Evolutionary conservation across 257 asterid genomes (phyloP).

Genomic region (Lithospermum erythrorhizon): DNA sequence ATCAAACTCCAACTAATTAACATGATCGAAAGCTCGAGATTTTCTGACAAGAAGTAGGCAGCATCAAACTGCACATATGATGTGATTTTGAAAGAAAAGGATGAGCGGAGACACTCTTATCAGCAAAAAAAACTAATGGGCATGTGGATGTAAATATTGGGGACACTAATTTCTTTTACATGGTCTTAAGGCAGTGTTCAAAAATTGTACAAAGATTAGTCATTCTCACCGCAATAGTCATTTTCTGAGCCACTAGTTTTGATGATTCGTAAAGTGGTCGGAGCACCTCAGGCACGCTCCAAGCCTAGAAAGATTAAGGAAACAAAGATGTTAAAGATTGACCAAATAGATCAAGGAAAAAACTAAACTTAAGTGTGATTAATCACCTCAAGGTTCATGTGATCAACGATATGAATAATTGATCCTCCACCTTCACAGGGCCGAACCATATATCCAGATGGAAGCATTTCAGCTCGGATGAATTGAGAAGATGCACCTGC

Average conservation of each 20-base stretch:
- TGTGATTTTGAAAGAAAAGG: not conserved
- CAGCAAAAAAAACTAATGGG: no score
- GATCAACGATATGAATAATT: conserved; percentile 90
- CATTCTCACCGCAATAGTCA: conserved; percentile 72
- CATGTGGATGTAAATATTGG: no score
- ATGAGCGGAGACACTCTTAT: not conserved
- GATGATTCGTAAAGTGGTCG: conserved; percentile 96
- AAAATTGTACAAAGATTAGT: not conserved
- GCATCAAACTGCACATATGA: not conserved
- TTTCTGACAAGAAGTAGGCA: not conserved
- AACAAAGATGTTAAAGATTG: not conserved
- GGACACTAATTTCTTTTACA: not conserved
- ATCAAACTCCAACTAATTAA: not conserved
- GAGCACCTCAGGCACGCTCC: conserved; percentile 96
- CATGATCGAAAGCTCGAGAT: not conserved
- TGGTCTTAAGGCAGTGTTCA: not conserved
- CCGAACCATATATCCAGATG: conserved; percentile 80
- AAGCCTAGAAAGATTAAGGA: conserved; percentile 41
- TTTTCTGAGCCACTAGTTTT: conserved; percentile 73
- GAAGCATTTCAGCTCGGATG: conserved; percentile 84
- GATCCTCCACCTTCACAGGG: conserved; percentile 99
- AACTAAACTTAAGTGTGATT: not conserved
- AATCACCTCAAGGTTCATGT: conserved; percentile 69
- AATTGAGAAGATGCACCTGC: conserved; percentile 71
- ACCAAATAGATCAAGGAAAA: not conserved